Evolutionary conservation across 2,329 filamentous ascomycete species (phyloP).

Genomic region (Colletotrichum sp.): DNA sequence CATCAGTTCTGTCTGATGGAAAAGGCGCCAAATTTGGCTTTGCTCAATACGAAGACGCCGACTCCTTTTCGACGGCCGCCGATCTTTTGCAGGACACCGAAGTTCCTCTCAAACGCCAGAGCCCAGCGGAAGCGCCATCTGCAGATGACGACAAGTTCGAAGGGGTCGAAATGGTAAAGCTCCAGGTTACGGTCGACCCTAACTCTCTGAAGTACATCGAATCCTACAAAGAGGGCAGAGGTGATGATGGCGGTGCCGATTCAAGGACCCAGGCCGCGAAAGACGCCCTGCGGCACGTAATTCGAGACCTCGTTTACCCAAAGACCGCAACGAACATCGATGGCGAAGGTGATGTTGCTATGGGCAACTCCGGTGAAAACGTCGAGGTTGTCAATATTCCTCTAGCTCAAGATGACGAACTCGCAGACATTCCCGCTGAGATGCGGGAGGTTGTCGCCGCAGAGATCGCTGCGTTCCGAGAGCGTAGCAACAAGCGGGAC

Average conservation of each 20-base stretch:
- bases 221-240: slow-evolving; percentile 72
- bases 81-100: slow-evolving; percentile 84
- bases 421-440: slow-evolving; percentile 93
- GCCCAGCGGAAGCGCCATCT: slow-evolving; percentile 47
- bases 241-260: slow-evolving; percentile 67
- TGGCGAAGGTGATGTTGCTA: slow-evolving; percentile 69
- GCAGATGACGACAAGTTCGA: slow-evolving; percentile 49
- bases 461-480: slow-evolving; percentile 93
- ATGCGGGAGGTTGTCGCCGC: slow-evolving; percentile 94
- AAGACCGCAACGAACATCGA: slow-evolving; percentile 55
- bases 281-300: slow-evolving; percentile 68
- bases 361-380: slow-evolving; percentile 73
- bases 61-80: slow-evolving; percentile 84
- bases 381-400: slow-evolving; percentile 92
- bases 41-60: slow-evolving; percentile 91
- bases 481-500: slow-evolving; percentile 87
- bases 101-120: slow-evolving; percentile 80
- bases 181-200: slow-evolving; percentile 81
- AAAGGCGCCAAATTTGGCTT: slow-evolving; percentile 92
- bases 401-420: slow-evolving; percentile 85
- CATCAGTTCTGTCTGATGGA: slow-evolving; percentile 64
- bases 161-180: slow-evolving; percentile 70
- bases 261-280: slow-evolving; percentile 74
- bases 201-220: slow-evolving; percentile 86
- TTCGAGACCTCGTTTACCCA: slow-evolving; percentile 78